Evolutionary conservation across 2,329 filamentous ascomycete species (phyloP).

Genomic region (Diaporthe ampelina): DNA sequence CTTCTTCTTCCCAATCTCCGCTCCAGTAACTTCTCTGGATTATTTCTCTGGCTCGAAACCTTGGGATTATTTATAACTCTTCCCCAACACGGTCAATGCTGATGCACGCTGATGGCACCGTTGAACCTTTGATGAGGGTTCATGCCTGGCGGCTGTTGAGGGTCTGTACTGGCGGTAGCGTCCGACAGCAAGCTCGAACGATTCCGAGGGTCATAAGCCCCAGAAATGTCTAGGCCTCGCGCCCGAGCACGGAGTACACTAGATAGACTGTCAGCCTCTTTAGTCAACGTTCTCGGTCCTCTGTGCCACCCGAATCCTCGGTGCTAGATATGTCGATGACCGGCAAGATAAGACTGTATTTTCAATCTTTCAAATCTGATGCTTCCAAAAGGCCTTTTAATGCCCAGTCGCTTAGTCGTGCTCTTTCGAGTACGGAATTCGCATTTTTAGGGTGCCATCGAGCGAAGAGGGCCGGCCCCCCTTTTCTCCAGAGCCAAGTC

Average conservation of each 20-base stretch:
- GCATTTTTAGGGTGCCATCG: neutral
- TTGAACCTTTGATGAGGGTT: neutral
- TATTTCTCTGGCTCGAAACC: neutral
- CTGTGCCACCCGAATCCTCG: neutral
- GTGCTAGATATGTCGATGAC: neutral
- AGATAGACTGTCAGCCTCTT: conserved; percentile 2
- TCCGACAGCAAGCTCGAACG: neutral
- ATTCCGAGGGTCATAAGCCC: neutral
- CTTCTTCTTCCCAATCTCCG: neutral
- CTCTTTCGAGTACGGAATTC: neutral
- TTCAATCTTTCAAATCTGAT: neutral
- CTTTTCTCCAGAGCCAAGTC: neutral
- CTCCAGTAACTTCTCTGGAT: neutral
- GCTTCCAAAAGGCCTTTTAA: neutral
- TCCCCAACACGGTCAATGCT: neutral
- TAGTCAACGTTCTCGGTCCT: conserved; percentile 11
- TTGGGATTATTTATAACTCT: neutral
- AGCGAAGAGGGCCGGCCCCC: neutral
- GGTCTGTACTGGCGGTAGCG: neutral
- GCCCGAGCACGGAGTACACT: neutral
- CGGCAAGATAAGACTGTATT: neutral
- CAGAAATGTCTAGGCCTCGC: neutral
- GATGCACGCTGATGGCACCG: neutral
- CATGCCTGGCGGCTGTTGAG: neutral
- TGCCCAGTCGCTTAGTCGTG: neutral